A percentile compares a stretch with the other conserved stretches of the same genome.
These are phyloP conservation scores for Sanghuangporus sanghuang DNA, from an alignment of 1,284 basidiomycete genomes.

Conservation along the genomic window DNA sequence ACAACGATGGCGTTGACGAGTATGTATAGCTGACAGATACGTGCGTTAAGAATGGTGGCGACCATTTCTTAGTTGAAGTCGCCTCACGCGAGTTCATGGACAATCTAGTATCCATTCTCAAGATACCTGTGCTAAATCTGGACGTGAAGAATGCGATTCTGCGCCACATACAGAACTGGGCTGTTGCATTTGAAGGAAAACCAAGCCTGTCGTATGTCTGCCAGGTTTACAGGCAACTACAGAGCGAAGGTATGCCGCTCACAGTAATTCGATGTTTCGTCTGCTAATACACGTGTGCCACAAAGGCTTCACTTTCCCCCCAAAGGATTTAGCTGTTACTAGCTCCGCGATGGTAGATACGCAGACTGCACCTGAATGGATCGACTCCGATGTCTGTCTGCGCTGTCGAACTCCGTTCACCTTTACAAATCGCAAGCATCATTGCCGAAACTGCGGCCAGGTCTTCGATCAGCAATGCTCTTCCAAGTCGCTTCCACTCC, in stretches of 20 bases:
- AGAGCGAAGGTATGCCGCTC: conserved; percentile 56
- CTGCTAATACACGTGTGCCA: neutral
- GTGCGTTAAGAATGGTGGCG: conserved; percentile 97
- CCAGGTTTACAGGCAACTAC: conserved; percentile 77
- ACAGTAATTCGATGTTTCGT: neutral
- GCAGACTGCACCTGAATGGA: conserved; percentile 90
- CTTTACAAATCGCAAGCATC: conserved; percentile 97
- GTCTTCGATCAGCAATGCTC: conserved; percentile 97
- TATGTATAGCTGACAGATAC: conserved; percentile 77
- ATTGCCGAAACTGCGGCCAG: conserved; percentile 96
- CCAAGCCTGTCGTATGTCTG: conserved; percentile 69
- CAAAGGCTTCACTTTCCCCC: conserved; percentile 77
- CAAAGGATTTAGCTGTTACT: conserved; percentile 62
- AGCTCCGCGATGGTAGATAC: conserved; percentile 85
- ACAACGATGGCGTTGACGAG: conserved; percentile 10
- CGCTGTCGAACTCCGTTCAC: conserved; percentile 90
- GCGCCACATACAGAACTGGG: conserved; percentile 88
- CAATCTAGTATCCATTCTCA: conserved; percentile 81
- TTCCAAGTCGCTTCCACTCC: conserved; percentile 78
- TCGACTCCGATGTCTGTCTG: conserved; percentile 92
- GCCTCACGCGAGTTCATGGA: conserved; percentile 92
- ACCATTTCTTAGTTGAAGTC: conserved; percentile 82
- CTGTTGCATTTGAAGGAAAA: conserved; percentile 83
- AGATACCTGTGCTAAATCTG: conserved; percentile 65
- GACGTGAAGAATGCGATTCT: conserved; percentile 85